Conservation (phyloP, 163 green algal species). For the Scenedesmus sp. region DNA sequence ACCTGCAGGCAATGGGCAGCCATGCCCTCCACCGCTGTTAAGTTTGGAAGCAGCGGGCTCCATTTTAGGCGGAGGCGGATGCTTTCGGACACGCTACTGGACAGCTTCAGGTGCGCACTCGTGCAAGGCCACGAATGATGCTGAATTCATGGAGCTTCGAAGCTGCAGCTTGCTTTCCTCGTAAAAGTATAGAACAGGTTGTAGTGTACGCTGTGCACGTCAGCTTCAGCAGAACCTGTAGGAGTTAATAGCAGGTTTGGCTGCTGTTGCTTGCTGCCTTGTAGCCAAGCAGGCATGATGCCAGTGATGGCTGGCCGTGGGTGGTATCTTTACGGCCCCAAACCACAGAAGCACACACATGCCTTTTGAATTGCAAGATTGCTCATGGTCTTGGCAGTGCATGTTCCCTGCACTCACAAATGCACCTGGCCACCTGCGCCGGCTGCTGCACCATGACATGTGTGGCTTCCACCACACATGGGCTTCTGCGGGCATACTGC, state of each 20-base stretch:
- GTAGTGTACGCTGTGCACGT: not conserved
- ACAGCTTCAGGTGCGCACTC: constrained; percentile 30
- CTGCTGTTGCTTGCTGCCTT: not conserved
- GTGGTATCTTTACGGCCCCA: not conserved
- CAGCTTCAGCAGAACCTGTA: not conserved
- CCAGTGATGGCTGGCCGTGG: not conserved
- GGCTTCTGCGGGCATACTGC: not conserved
- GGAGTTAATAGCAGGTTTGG: not conserved
- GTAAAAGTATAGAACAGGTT: not conserved
- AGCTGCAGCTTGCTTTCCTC: not conserved
- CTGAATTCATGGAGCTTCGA: not conserved
- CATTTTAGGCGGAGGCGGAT: constrained; percentile 24
- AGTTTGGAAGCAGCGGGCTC: not conserved
- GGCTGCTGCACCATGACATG: not conserved
- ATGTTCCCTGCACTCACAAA: not conserved
- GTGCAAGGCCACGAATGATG: not conserved
- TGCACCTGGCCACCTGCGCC: not conserved
- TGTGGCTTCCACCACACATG: not conserved
- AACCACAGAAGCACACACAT: not conserved
- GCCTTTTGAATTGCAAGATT: too few species aligned
- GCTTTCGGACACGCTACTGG: constrained; percentile 37
- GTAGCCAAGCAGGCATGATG: not conserved
- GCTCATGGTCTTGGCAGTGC: not conserved
- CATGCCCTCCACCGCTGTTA: constrained; percentile 4
- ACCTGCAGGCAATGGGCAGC: constrained; percentile 9